Conservation (phyloP, 202 grass and related monocot species). For the Alloteropsis angusta region DNA sequence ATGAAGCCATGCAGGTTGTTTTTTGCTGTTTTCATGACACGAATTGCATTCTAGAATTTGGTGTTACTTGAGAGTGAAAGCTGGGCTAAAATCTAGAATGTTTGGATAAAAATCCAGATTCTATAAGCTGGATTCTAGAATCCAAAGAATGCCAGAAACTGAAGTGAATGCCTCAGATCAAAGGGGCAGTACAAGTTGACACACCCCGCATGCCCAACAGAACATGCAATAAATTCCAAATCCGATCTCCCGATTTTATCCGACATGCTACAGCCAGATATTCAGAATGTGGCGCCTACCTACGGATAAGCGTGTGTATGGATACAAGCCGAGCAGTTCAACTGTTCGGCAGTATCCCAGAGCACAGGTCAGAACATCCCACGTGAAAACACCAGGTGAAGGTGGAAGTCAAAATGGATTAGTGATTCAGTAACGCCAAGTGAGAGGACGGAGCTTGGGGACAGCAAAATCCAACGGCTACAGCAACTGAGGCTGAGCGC, state of each 20-base stretch:
- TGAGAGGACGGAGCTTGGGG: conserved; percentile 4
- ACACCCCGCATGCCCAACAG: background rate
- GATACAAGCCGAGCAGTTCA: background rate
- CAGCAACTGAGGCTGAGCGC: background rate
- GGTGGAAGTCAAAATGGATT: background rate
- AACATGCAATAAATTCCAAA: conserved; percentile 26
- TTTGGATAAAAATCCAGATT: too few relatives aligned
- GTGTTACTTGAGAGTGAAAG: too few relatives aligned
- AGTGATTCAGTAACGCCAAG: conserved; percentile 13
- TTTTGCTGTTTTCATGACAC: background rate
- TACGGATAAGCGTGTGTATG: background rate
- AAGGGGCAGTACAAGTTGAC: background rate
- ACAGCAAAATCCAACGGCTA: background rate
- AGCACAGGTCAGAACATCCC: conserved; percentile 1
- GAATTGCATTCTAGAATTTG: background rate
- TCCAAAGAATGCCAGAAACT: too few relatives aligned
- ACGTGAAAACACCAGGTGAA: conserved; percentile 25
- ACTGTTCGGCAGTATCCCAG: background rate
- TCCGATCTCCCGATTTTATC: background rate
- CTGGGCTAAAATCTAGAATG: too few relatives aligned
- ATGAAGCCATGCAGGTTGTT: background rate
- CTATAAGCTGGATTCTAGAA: too few relatives aligned
- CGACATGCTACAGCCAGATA: background rate
- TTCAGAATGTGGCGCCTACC: background rate
- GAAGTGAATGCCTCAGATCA: conserved; percentile 13